Evolutionary conservation across 2,329 filamentous ascomycete genomes (phyloP).

Genomic region (Cercospora sesami): DNA sequence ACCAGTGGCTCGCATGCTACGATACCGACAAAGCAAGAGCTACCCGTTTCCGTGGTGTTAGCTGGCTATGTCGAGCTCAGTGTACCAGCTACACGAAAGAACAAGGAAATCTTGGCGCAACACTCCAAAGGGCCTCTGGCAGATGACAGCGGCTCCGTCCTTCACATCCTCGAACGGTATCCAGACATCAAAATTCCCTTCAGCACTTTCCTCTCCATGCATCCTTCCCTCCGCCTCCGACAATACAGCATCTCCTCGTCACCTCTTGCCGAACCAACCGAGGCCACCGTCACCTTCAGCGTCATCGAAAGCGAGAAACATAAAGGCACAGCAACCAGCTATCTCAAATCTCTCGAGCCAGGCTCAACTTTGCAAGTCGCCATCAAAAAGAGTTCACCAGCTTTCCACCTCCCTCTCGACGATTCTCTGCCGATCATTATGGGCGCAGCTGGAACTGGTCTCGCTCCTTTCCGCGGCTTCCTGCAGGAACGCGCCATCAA

Average conservation of each 20-base stretch:
- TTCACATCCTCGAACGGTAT: slow-evolving; percentile 68
- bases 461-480: slow-evolving; percentile 50
- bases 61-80: slow-evolving; percentile 69
- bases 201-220: slow-evolving; percentile 65
- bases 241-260: slow-evolving; percentile 32
- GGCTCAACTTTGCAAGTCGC: slow-evolving; percentile 54
- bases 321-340: slow-evolving; percentile 43
- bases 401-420: slow-evolving; percentile 50
- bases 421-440: slow-evolving; percentile 52
- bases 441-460: slow-evolving; percentile 52
- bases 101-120: slow-evolving; percentile 20
- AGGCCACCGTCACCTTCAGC: slow-evolving; percentile 43
- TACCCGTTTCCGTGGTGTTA: slow-evolving; percentile 64
- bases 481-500: slow-evolving; percentile 44
- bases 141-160: slow-evolving; percentile 57
- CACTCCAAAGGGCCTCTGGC: slow-evolving; percentile 54
- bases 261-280: slow-evolving; percentile 42
- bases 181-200: slow-evolving; percentile 61
- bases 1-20: slow-evolving; percentile 60
- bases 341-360: slow-evolving; percentile 43
- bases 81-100: slow-evolving; percentile 60
- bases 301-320: slow-evolving; percentile 38
- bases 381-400: slow-evolving; percentile 44
- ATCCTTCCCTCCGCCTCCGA: slow-evolving; percentile 65
- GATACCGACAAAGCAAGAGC: slow-evolving; percentile 60